Percentiles rank a stretch among this genome's conserved stretches.
Conservation (phyloP, 2,329 filamentous ascomycete genomes). For the Nigrospora oryzae region DNA sequence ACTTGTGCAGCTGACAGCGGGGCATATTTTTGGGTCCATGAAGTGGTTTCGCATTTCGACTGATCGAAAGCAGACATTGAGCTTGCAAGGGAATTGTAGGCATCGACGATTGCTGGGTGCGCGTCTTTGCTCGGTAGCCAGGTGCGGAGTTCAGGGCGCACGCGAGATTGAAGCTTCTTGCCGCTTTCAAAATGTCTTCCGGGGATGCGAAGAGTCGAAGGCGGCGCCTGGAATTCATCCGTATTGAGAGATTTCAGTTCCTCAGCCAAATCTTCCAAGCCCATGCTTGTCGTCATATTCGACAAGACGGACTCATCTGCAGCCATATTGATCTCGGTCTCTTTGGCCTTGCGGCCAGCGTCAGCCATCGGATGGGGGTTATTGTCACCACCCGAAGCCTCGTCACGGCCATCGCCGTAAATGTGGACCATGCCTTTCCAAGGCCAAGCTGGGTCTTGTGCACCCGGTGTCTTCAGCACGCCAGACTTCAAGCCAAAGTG, state of each 20-base stretch:
- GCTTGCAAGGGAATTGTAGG: conserved; percentile 52
- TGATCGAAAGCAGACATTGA: conserved; percentile 73
- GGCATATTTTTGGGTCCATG: conserved; percentile 82
- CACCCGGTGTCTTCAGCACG: conserved; percentile 54
- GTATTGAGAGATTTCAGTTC: conserved; percentile 24
- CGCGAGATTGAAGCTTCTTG: conserved; percentile 37
- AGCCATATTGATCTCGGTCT: conserved; percentile 30
- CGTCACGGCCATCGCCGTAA: conserved; percentile 30
- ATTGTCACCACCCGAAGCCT: background rate
- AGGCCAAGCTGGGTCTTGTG: conserved; percentile 64
- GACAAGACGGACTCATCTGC: conserved; percentile 34
- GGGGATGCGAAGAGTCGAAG: conserved; percentile 44
- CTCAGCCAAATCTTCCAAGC: conserved; percentile 24
- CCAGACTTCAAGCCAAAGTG: conserved; percentile 35
- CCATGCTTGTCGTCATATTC: conserved; percentile 25
- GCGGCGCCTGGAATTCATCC: conserved; percentile 33
- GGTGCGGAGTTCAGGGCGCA: conserved; percentile 36
- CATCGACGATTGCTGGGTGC: conserved; percentile 51
- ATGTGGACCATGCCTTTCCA: conserved; percentile 56
- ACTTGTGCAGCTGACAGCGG: conserved; percentile 62
- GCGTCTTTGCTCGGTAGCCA: conserved; percentile 9
- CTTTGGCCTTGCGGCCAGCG: conserved; percentile 39
- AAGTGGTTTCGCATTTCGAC: conserved; percentile 61
- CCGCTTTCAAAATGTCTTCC: conserved; percentile 51
- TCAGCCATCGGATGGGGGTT: conserved; percentile 2